Percentiles rank a stretch among this genome's conserved stretches.
phyloP scores from a whole-genome alignment of 139 green algal species.

The Chlamydomonas sphaeroides region DNA sequence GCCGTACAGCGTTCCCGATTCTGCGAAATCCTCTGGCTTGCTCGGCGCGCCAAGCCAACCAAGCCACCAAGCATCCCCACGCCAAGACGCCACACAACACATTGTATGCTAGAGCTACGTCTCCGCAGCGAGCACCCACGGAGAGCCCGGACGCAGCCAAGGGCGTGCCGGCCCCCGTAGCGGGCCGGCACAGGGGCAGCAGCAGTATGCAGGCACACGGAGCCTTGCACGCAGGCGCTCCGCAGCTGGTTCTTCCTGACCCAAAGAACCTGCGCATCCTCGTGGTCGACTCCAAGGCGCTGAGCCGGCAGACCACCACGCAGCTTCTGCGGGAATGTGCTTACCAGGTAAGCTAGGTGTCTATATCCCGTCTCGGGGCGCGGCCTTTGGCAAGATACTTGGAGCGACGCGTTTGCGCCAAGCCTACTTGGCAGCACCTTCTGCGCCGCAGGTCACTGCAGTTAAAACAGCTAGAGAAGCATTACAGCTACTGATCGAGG shows the following conservation, averaged over 20 bases:
- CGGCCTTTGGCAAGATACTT: background rate
- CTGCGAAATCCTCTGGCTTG: too few species aligned
- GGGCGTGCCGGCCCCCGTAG: background rate
- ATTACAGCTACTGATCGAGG: slow-evolving; percentile 53
- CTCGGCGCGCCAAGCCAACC: too few species aligned
- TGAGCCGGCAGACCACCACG: slow-evolving; percentile 17
- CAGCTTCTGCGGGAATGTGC: slow-evolving; percentile 47
- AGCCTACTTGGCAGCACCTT: background rate
- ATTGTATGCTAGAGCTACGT: background rate
- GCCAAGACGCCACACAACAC: too few species aligned
- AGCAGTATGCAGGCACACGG: slow-evolving; percentile 26
- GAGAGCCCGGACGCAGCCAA: background rate
- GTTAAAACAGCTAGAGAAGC: slow-evolving; percentile 59
- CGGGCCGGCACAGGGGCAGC: slow-evolving; percentile 17
- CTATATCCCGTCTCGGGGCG: too few species aligned
- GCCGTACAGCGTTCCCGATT: too few species aligned
- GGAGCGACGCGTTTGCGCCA: background rate
- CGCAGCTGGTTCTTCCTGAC: slow-evolving; percentile 1
- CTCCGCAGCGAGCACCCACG: background rate
- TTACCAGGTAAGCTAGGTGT: slow-evolving; percentile 50
- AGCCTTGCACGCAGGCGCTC: background rate
- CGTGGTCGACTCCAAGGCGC: slow-evolving; percentile 48
- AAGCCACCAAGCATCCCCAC: too few species aligned
- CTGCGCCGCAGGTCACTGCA: slow-evolving; percentile 51
- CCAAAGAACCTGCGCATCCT: slow-evolving; percentile 52